Base-by-base conservation (phyloP, 108 stramenopile genomes). In the Discostella stelligeroides region DNA sequence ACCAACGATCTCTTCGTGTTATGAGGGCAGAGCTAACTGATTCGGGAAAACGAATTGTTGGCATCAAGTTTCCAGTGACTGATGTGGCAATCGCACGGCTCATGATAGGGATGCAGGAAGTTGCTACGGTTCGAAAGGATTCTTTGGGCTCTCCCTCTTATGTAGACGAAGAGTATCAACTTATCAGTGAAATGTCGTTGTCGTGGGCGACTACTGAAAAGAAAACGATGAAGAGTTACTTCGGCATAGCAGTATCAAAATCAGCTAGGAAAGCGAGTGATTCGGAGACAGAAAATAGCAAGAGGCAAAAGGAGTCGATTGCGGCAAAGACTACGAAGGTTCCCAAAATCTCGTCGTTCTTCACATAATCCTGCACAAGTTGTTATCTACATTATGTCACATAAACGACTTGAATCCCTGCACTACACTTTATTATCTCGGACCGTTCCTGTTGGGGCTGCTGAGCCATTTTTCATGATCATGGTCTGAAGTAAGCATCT, bases 171-270 rank as follows among this genome's bases (percentile, higher is more conserved):
- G 51, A 43, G 18, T 59, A 76, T 34, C 49, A 55, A 11, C 58
- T 60, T 14, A 47, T 87, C 30, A 78, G 76, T 40, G 62, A 57
- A 21, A 82, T 68, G 66, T 66, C 65, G 29, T 68, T 53, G 62
- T 21, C 59, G 39, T 80, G 82, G 74, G 78, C 77, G 11, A 82
- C 73, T 5, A 64, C 72, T n/a, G 76, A 82, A 57, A 60, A 67
- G 23, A 87, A 87, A 53, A 87, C 84, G 18, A 85, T 87, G 75
- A 82, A 71, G 61, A 73, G 66, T 20, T 87, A 85, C 66, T 87
- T 87, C 42, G 29, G 53, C 20, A 56, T 78, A 25, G 51, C 72
- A 47, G 29, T 53, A 30, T 29, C 51, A 15, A 64, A 55, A 9
- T 41, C 21, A 37, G 61, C 45, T 4, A 29, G 61, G 27, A 37